These are phyloP conservation scores for Populus tomentosa DNA, from an alignment of 441 rosid species.

Conservation along the genomic window DNA sequence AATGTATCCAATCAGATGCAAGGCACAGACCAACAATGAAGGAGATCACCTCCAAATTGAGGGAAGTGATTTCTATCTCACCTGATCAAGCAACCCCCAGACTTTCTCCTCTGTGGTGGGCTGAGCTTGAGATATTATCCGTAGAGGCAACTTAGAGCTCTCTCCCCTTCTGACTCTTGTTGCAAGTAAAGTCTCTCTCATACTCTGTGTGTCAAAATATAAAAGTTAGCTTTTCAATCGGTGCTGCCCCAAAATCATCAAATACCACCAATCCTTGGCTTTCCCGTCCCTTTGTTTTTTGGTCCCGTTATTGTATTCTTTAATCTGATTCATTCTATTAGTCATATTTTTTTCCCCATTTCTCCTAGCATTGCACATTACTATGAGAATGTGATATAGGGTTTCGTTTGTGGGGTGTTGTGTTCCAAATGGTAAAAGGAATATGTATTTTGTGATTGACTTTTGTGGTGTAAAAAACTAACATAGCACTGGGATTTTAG, in stretches of 20 bases:
- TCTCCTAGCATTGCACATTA: neutral
- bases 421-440: constrained; percentile 10
- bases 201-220: constrained; percentile 10
- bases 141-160: constrained; percentile 61
- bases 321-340: neutral
- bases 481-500: constrained; percentile 13
- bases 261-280: constrained; percentile 5
- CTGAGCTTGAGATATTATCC: constrained; percentile 85
- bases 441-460: constrained; percentile 11
- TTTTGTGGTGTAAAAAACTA: constrained; percentile 21
- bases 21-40: constrained; percentile 61
- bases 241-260: neutral
- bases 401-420: neutral
- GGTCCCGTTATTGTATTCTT: constrained; percentile 6
- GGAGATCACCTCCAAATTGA: constrained; percentile 41
- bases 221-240: constrained; percentile 7
- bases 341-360: neutral
- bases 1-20: constrained; percentile 50
- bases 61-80: constrained; percentile 46
- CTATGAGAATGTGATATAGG: constrained; percentile 10
- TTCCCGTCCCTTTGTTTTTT: neutral
- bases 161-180: constrained; percentile 13
- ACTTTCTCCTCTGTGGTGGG: constrained; percentile 95
- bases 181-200: constrained; percentile 20
- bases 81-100: constrained; percentile 84